Evolutionary conservation across 1,284 basidiomycete species (phyloP).

Genomic region (Cutaneotrichosporon sp.): DNA sequence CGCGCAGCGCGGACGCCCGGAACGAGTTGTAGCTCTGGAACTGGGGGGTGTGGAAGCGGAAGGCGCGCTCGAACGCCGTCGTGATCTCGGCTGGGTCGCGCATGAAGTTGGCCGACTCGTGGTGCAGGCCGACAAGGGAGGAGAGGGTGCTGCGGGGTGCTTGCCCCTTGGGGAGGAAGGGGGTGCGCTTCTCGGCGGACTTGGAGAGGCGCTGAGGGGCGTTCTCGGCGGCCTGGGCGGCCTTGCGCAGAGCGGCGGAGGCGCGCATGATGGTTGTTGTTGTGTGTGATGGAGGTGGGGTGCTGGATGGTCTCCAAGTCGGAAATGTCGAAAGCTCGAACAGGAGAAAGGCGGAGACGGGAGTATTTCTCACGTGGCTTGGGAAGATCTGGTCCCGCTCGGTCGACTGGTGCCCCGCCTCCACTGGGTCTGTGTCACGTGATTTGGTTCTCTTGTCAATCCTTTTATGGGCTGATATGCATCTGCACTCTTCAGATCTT

Average conservation of each 20-base stretch:
- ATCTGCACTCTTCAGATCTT: too few relatives aligned
- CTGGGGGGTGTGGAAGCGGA: too few relatives aligned
- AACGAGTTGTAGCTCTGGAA: not conserved
- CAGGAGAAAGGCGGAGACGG: not conserved
- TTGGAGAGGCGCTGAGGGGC: not conserved
- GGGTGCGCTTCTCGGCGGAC: not conserved
- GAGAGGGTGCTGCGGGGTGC: slow-evolving; percentile 33
- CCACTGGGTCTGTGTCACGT: too few relatives aligned
- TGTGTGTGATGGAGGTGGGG: not conserved
- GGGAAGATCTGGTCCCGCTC: too few relatives aligned
- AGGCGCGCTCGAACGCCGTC: slow-evolving; percentile 37
- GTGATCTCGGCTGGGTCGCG: slow-evolving; percentile 34
- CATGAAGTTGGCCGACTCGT: slow-evolving; percentile 47
- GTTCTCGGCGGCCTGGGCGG: not conserved
- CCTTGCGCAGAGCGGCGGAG: not conserved
- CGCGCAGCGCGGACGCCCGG: slow-evolving; percentile 1
- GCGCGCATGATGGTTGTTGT: not conserved
- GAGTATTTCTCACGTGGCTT: slow-evolving; percentile 1
- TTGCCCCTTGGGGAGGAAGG: slow-evolving; percentile 21
- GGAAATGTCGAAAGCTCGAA: not conserved
- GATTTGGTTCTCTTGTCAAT: too few relatives aligned
- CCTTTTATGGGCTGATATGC: too few relatives aligned
- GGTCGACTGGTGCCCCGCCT: too few relatives aligned
- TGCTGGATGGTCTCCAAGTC: too few relatives aligned
- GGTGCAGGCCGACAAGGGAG: slow-evolving; percentile 45